Evolutionary conservation across 1,284 basidiomycete species (phyloP).

Genomic region (Boletus semigastroideus): DNA sequence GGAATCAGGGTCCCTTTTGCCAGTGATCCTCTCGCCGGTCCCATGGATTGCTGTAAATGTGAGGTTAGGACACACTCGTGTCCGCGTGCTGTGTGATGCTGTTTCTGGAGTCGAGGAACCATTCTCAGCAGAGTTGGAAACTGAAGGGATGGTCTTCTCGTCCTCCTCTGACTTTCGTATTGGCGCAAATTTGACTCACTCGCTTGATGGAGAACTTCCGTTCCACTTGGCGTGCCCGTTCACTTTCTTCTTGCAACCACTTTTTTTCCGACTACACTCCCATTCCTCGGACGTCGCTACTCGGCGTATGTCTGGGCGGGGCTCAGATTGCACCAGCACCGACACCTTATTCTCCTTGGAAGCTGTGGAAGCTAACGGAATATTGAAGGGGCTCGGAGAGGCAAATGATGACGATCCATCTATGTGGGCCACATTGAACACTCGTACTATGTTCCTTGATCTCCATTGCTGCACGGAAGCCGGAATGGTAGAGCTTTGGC

Average conservation of each 20-base stretch:
- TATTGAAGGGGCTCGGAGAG: slow-evolving; percentile 46
- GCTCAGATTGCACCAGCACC: slow-evolving; percentile 37
- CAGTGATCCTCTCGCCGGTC: slow-evolving; percentile 40
- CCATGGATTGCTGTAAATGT: slow-evolving; percentile 53
- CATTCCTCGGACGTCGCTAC: slow-evolving; percentile 21
- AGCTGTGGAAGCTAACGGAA: slow-evolving; percentile 47
- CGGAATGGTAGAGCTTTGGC: slow-evolving; percentile 72
- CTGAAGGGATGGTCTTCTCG: slow-evolving; percentile 44
- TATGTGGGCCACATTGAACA: slow-evolving; percentile 42
- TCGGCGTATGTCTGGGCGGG: slow-evolving; percentile 30
- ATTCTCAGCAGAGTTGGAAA: slow-evolving; percentile 52
- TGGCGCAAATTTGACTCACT: slow-evolving; percentile 22
- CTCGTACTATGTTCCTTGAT: slow-evolving; percentile 50
- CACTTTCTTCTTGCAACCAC: slow-evolving; percentile 41
- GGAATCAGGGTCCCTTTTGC: slow-evolving; percentile 23
- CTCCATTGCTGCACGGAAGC: slow-evolving; percentile 58
- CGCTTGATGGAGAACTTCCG: slow-evolving; percentile 29
- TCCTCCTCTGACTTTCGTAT: slow-evolving; percentile 36
- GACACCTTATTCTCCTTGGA: slow-evolving; percentile 61
- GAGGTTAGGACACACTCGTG: slow-evolving; percentile 47
- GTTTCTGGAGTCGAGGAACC: slow-evolving; percentile 37
- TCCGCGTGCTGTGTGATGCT: slow-evolving; percentile 47
- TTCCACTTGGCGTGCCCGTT: slow-evolving; percentile 41
- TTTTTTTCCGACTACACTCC: slow-evolving; percentile 45
- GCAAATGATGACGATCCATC: slow-evolving; percentile 45